These are phyloP conservation scores for Boletus reticuloceps DNA, from an alignment of 768 basidiomycete species.

Conservation along the genomic window DNA sequence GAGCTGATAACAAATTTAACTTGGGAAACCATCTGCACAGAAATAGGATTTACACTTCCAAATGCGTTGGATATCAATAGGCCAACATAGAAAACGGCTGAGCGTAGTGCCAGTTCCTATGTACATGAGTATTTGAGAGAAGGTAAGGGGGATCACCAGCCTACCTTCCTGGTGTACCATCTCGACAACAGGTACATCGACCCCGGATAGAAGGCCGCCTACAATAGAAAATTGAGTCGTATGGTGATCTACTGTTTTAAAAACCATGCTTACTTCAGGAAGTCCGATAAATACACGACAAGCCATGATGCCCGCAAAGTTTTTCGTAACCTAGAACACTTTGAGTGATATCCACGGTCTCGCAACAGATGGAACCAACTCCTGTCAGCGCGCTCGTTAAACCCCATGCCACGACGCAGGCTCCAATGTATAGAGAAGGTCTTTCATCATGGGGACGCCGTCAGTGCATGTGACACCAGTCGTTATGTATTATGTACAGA, in stretches of 20 bases:
- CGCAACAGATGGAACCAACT: slow-evolving; percentile 28
- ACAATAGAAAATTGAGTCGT: neutral
- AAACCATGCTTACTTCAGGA: slow-evolving; percentile 42
- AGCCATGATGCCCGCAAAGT: slow-evolving; percentile 51
- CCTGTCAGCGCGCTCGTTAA: slow-evolving; percentile 62
- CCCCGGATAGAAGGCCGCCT: slow-evolving; percentile 68
- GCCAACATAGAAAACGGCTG: slow-evolving; percentile 58
- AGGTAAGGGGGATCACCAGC: neutral
- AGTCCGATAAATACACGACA: slow-evolving; percentile 63
- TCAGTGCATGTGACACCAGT: neutral
- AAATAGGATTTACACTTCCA: slow-evolving; percentile 47
- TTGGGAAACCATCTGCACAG: neutral
- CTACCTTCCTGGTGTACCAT: slow-evolving; percentile 49
- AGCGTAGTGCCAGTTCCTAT: slow-evolving; percentile 65
- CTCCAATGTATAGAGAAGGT: slow-evolving; percentile 60
- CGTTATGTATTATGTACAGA: slow-evolving; percentile 16
- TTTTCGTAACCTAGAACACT: slow-evolving; percentile 45
- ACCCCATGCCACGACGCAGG: slow-evolving; percentile 62
- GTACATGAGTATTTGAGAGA: neutral
- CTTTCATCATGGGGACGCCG: slow-evolving; percentile 26
- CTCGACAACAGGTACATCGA: slow-evolving; percentile 46
- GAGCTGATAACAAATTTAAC: slow-evolving; percentile 35
- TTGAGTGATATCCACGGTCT: neutral
- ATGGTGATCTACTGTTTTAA: neutral
- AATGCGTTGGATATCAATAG: slow-evolving; percentile 66